Evolutionary conservation across 2,329 filamentous ascomycete genomes (phyloP), one percentile per base, ranked within the genome.

Genomic region (Didymella pinodella): DNA sequence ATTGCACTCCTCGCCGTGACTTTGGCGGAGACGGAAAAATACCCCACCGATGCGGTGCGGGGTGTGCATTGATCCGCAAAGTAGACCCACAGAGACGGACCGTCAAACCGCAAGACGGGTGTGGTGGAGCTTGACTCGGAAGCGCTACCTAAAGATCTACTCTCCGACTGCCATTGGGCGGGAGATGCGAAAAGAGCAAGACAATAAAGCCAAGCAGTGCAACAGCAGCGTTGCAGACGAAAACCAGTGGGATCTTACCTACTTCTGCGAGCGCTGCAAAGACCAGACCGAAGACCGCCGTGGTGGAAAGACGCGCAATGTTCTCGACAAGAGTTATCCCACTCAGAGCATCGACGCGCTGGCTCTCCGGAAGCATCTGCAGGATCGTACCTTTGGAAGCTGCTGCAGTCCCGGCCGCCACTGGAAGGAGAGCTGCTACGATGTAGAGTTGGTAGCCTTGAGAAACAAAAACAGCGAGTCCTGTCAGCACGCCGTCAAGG

Each of bases 381-480:
- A 90, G 84, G 59, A 91, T 90, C n/a, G 89, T 87, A 0, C 89
- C 89, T 64, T 91, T 92, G 1, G 88, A 87, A 0, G 89, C 87
- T 0, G 88, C 84, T 0, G 88, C 89, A 0, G 88, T 88, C 0
- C 89, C 89, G 0, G 88, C 89, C 0, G 87, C 88, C 29, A 91
- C 85, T 0, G 89, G 89, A 0, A 92, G 80, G 1, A 91, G 70
- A 26, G 85, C 83, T 0, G 87, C 87, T 1, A 88, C 84, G 0
- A 90, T 74, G 66, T 90, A 91, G 46, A 91, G 86, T 64, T 92
- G 88, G 87, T 88, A 91, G 1, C 83, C 82, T 47, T 85, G 59
- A 0, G 83, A 86, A 0, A 88, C 86, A 62, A 90, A 88, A 0
- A 86, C 84, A 0, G 87, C 85, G 0, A 86, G 78, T 2, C 84